Evolutionary conservation across 352 stramenopile species (phyloP), one percentile per base, ranked within the genome.

Genomic region (Pythium dissotocum): DNA sequence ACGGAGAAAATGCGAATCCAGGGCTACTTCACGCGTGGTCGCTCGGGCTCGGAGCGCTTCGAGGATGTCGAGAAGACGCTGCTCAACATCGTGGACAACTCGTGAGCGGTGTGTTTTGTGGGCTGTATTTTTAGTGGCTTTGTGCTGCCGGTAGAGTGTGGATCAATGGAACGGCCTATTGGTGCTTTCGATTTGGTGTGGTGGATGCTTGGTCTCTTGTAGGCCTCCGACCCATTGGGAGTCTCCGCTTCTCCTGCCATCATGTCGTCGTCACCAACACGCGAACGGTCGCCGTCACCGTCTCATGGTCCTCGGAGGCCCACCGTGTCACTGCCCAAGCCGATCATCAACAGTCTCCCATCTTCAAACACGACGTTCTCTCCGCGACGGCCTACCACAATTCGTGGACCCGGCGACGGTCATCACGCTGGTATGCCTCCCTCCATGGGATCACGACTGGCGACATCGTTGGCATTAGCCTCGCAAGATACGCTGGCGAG

Each of bases 41-140:
- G 84, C 59, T 78, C 76, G 0, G 77, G 74, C 18, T 90, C 83
- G 0, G 82, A 94, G 64, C 80, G 84, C 32, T 94, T 92, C 60
- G 83, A 92, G 67, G 87, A 93, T 59, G 83, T 95, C 14, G 87
- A 95, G 69, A 88, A 87, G 65, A 90, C 88, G 62, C 67, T 95
- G 57, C 78, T 93, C 36, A 91, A 80, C 63, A 88, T 95, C 62
- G 85, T 79, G 35, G 88, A 95, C 77, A 95, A 94, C 69, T 93
- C 85, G 42, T 95, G 87, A 76, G 57, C 36, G 63, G 62, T 56
- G 35, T 42, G 4, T 51, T 14, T 5, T 18, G 51, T n/a, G 42
- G 48, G 6, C 30, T 73, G 67, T 73, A 73, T 73, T 73, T 73
- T 73, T 73, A 73, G 67, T 61, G 46, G 46, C 9, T 7, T 53